Percentiles rank a stretch among this genome's conserved stretches.
Conservation (phyloP, 257 asterid genomes). For the Oldenlandia corymbosa region DNA sequence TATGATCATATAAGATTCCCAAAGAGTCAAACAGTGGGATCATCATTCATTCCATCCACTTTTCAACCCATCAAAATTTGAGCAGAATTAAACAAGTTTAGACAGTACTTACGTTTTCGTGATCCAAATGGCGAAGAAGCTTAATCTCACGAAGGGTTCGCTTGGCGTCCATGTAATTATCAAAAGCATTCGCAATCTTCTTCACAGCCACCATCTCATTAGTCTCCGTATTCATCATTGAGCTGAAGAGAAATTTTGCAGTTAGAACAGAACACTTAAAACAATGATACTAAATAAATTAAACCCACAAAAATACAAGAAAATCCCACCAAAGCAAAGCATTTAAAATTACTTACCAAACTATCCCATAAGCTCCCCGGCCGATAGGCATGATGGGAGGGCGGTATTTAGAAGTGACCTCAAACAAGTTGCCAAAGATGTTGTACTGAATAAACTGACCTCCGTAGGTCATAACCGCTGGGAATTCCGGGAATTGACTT, state of each 20-base stretch:
- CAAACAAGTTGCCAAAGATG: conserved; percentile 68
- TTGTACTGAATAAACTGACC: conserved; percentile 70
- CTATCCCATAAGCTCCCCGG: conserved; percentile 98
- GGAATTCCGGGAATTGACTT: conserved; percentile 65
- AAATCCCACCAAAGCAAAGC: neutral
- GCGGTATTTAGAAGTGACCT: conserved; percentile 69
- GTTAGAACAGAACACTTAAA: neutral
- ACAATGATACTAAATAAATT: neutral
- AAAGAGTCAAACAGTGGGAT: neutral
- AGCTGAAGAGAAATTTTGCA: conserved; percentile 50
- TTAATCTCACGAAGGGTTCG: conserved; percentile 92
- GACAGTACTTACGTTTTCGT: conserved; percentile 68
- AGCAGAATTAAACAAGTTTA: neutral
- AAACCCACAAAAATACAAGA: neutral
- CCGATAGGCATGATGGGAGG: conserved; percentile 94
- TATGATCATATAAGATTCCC: neutral
- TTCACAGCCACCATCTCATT: conserved; percentile 96
- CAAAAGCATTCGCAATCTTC: conserved; percentile 91
- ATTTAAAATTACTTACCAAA: conserved; percentile 63
- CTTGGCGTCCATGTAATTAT: conserved; percentile 88
- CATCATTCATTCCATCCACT: too few species aligned
- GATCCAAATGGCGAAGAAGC: conserved; percentile 94
- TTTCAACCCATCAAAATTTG: neutral
- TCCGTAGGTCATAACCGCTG: conserved; percentile 61
- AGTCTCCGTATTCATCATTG: conserved; percentile 70